Conservation (phyloP, 148 eudicot species). For the Fagopyrum homotropicum region DNA sequence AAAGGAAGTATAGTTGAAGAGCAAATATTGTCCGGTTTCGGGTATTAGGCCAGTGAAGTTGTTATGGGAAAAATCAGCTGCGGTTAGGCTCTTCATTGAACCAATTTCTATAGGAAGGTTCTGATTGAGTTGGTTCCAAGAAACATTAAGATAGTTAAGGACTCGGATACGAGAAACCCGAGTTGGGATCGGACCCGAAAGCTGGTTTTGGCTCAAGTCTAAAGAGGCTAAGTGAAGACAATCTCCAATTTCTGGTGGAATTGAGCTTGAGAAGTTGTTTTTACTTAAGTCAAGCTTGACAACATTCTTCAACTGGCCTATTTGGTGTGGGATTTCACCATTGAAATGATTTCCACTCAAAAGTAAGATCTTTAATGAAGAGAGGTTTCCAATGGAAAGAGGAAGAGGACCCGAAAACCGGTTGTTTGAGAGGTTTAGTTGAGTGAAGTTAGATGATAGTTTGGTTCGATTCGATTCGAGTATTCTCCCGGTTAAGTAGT, state of each 20-base stretch:
- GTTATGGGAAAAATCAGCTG: conserved; percentile 56
- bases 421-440: conserved; percentile 47
- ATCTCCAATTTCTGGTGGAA: conserved; percentile 35
- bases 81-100: conserved; percentile 49
- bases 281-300: conserved; percentile 44
- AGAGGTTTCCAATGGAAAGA: conserved; percentile 32
- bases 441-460: conserved; percentile 22
- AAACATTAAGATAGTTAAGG: conserved; percentile 44
- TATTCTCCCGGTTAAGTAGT: conserved; percentile 35
- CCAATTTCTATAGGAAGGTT: conserved; percentile 50
- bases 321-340: conserved; percentile 38
- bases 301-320: conserved; percentile 25
- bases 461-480: conserved; percentile 11
- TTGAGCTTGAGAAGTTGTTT: conserved; percentile 37
- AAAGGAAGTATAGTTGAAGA: conserved; percentile 44
- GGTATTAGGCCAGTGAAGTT: conserved; percentile 43
- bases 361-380: conserved; percentile 31
- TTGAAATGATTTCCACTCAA: conserved; percentile 33
- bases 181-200: conserved; percentile 40
- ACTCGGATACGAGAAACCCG: conserved; percentile 33
- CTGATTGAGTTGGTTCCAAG: conserved; percentile 46
- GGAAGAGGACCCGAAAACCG: conserved; percentile 39
- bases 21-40: conserved; percentile 36
- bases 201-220: conserved; percentile 53
- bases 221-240: conserved; percentile 28